Evolutionary conservation across 176 grass and related monocot genomes (phyloP).

Genomic region (Avena insularis): DNA sequence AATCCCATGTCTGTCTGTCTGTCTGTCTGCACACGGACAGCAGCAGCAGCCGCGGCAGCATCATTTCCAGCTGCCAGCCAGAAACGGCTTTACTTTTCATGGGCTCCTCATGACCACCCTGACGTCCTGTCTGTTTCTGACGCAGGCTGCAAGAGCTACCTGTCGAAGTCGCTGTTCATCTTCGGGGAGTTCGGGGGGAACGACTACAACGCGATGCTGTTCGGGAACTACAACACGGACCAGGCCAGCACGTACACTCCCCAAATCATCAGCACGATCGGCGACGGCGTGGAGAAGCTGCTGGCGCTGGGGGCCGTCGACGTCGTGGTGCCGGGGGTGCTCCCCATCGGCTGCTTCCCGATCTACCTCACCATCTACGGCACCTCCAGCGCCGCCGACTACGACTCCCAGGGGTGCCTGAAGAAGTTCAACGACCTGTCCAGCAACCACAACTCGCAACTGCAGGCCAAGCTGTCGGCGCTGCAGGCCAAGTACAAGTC

Average conservation of each 20-base stretch:
- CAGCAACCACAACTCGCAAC: conserved; percentile 51
- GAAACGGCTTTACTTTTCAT: not conserved
- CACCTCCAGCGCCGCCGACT: conserved; percentile 49
- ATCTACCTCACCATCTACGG: conserved; percentile 64
- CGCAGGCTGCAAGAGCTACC: conserved; percentile 57
- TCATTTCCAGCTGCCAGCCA: not conserved
- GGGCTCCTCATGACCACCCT: not conserved
- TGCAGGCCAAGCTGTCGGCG: not conserved
- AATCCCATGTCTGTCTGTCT: too few relatives aligned
- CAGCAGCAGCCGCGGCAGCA: too few relatives aligned
- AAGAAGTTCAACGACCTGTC: conserved; percentile 68
- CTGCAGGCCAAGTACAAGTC: conserved; percentile 56
- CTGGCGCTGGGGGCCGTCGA: conserved; percentile 61
- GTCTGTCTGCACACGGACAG: too few relatives aligned
- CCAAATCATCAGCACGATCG: conserved; percentile 48
- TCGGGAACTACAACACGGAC: conserved; percentile 52
- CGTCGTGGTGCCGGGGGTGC: conserved; percentile 57
- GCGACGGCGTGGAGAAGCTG: conserved; percentile 51
- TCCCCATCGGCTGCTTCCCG: conserved; percentile 78
- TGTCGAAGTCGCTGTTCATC: conserved; percentile 50
- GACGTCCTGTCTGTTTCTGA: too few relatives aligned
- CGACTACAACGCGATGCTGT: conserved; percentile 78
- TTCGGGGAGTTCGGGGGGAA: conserved; percentile 78
- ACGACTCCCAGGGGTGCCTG: conserved; percentile 57
- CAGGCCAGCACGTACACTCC: conserved; percentile 61